Base-by-base conservation (phyloP, 2,329 filamentous ascomycete species). In the Penicillium sclerotigenum region DNA sequence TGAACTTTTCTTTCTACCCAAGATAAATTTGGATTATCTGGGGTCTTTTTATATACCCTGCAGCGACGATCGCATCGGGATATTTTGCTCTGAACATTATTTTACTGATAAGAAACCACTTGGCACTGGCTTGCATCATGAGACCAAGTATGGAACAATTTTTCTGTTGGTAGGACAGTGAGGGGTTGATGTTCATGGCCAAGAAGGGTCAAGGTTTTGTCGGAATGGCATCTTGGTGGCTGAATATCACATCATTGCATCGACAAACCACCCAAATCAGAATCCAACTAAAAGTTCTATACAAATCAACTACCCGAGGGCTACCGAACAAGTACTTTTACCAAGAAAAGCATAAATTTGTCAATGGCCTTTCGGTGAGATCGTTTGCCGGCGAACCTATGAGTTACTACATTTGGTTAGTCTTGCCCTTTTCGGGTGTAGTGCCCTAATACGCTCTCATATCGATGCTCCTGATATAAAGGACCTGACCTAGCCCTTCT, bases 71-170 rank as follows among this genome's bases (percentile, higher is more conserved):
- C 5, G 9, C 37, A 14, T 42, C 22, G 36, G 33, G 2, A 16
- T 26, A 38, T 40, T 24, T 45, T 37, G 13, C 40, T 26, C 14
- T 20, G 6, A 26, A 37, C 16, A 24, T 26, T 14, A 4, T 14
- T 22, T 42, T 16, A 14, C 10, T 24, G 40, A 52, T 42, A 18
- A 41, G 14, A 26, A 13, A 14, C 6, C 5, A 4, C 24, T 34
- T 59, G 57, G 34, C 54, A 18, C 8, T 53, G 5, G 9, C 20
- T 57, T 36, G 31, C 57, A 54, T 37, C 57, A 59, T 57, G 4
- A 13, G 18, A 54, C 57, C 57, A 51, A 57, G 41, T 26, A 59
- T 57, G 29, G 24, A 33, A 29, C 36, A 46, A 54, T 54, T 28
- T 13, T 3, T 14, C 13, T 34, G 10, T 11, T 16, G 6, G 37